A percentile compares a stretch with the other conserved stretches of the same genome.
These are phyloP conservation scores for Thelonectria olida DNA, from an alignment of 2,329 filamentous ascomycete species.

Conservation along the genomic window DNA sequence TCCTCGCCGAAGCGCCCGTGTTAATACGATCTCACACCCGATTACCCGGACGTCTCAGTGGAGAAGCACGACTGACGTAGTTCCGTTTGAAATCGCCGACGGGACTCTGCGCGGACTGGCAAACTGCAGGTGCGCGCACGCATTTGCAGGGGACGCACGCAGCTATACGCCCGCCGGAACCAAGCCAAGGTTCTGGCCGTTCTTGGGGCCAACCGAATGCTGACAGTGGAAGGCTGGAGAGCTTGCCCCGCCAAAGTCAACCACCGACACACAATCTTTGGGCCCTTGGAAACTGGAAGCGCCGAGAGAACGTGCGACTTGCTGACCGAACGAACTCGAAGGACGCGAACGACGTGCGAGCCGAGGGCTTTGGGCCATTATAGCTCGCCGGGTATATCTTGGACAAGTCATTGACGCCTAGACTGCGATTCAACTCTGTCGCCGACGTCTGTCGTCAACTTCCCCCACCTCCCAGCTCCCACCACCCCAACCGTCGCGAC, in stretches of 20 bases:
- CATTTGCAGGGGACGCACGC: no score
- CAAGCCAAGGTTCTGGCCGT: not conserved
- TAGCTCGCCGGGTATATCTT: constrained; percentile 4
- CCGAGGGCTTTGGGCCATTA: constrained; percentile 15
- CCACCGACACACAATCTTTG: not conserved
- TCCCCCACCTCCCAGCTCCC: not conserved
- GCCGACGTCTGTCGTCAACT: constrained; percentile 1
- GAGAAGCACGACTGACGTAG: not conserved
- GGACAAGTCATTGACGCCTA: constrained; percentile 24
- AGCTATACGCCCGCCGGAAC: not conserved
- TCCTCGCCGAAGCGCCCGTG: not conserved
- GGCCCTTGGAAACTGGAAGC: no score
- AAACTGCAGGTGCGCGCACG: constrained; percentile 16
- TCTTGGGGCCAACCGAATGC: constrained; percentile 21
- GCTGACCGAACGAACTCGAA: constrained; percentile 3
- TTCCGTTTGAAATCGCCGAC: not conserved
- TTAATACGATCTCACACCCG: not conserved
- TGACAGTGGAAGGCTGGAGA: constrained; percentile 26
- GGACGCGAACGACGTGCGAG: constrained; percentile 4
- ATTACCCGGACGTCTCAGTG: not conserved
- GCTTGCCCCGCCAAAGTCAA: constrained; percentile 36
- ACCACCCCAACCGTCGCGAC: not conserved
- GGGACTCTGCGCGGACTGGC: constrained; percentile 1
- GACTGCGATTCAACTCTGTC: not conserved
- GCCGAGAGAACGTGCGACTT: not conserved